These are phyloP conservation scores for Apiospora phragmitis DNA, from an alignment of 2,329 filamentous ascomycete genomes.

Conservation along the genomic window DNA sequence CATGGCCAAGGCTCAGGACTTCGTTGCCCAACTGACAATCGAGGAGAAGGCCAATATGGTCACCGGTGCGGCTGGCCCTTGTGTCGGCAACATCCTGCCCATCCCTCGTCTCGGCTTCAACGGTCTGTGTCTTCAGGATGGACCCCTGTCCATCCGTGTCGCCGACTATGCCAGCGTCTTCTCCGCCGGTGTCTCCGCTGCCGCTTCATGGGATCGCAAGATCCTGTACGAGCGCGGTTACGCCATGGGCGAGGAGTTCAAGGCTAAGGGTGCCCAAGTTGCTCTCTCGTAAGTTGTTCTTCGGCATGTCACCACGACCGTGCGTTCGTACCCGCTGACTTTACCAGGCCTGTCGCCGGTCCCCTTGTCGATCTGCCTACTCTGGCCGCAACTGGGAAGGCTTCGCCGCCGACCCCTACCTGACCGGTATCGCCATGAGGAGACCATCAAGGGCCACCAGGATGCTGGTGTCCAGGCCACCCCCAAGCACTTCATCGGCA, in stretches of 20 bases:
- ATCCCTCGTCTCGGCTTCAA: constrained; percentile 57
- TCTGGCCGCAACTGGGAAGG: constrained; percentile 67
- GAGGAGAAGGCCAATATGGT: constrained; percentile 22
- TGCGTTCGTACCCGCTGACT: neutral
- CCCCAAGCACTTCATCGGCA: constrained; percentile 40
- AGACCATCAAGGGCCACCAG: constrained; percentile 35
- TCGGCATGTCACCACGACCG: neutral
- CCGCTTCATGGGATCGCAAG: constrained; percentile 68
- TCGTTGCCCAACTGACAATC: constrained; percentile 19
- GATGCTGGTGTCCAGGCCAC: constrained; percentile 39
- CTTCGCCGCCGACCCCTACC: constrained; percentile 65
- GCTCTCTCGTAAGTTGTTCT: constrained; percentile 44
- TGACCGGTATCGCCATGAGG: constrained; percentile 56
- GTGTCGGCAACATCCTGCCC: constrained; percentile 37
- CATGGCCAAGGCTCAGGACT: constrained; percentile 36
- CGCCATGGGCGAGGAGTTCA: constrained; percentile 59
- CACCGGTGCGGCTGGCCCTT: constrained; percentile 18
- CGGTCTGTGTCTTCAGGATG: constrained; percentile 68
- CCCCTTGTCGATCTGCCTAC: constrained; percentile 43
- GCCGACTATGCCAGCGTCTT: constrained; percentile 70
- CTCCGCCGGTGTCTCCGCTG: constrained; percentile 68
- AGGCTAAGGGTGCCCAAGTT: constrained; percentile 71
- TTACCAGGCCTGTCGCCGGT: constrained; percentile 40
- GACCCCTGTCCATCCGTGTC: constrained; percentile 65
- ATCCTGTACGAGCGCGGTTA: constrained; percentile 50